Conservation (phyloP, 345 rosid species). For the Hevea brasiliensis region DNA sequence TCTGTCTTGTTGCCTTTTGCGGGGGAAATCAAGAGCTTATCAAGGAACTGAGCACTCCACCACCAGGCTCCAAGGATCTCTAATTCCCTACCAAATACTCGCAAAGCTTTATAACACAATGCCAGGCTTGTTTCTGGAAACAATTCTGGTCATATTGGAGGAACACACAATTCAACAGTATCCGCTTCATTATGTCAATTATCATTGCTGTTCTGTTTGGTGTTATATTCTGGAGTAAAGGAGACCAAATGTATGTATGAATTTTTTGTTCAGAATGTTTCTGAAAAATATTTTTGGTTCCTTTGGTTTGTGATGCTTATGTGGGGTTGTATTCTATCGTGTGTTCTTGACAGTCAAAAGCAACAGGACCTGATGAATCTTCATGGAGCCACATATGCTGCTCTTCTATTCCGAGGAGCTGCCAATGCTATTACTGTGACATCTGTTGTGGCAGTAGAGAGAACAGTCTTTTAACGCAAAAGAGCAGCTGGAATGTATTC, state of each 20-base stretch:
- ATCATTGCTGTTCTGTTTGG: slow-evolving; percentile 39
- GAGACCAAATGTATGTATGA: slow-evolving; percentile 31
- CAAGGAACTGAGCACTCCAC: slow-evolving; percentile 40
- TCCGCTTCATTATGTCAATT: slow-evolving; percentile 34
- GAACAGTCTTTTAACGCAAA: slow-evolving; percentile 49
- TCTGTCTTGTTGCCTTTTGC: neutral
- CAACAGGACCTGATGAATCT: slow-evolving; percentile 38
- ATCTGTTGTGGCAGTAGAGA: slow-evolving; percentile 37
- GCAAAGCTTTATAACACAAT: slow-evolving; percentile 36
- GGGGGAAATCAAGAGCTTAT: slow-evolving; percentile 40
- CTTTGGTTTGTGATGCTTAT: neutral
- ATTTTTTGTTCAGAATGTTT: neutral
- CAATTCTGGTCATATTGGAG: slow-evolving; percentile 54
- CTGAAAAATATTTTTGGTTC: no score
- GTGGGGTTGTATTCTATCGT: neutral
- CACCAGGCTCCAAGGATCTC: slow-evolving; percentile 36
- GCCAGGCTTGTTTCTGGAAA: slow-evolving; percentile 48
- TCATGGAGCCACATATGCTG: slow-evolving; percentile 40
- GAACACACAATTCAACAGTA: slow-evolving; percentile 38
- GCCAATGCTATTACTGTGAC: slow-evolving; percentile 42
- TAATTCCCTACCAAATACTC: slow-evolving; percentile 42
- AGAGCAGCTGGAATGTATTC: slow-evolving; percentile 53
- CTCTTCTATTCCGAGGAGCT: slow-evolving; percentile 46
- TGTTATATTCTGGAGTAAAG: slow-evolving; percentile 39
- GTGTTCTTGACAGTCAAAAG: slow-evolving; percentile 9